A percentile compares a stretch with the other conserved stretches of the same genome.
Conservation (phyloP, 345 rosid genomes). For the Ceriops decandra region DNA sequence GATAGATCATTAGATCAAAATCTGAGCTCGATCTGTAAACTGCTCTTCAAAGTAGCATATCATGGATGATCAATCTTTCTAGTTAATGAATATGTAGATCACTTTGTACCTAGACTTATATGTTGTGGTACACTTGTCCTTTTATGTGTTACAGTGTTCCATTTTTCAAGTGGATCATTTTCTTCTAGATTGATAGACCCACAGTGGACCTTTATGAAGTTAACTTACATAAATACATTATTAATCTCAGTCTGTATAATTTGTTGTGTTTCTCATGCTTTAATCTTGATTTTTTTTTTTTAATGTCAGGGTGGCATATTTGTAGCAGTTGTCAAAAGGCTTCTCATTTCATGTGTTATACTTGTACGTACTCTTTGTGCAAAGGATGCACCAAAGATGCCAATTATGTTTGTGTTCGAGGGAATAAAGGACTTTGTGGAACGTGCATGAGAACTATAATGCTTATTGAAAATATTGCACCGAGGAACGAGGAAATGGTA, state of each 20-base stretch:
- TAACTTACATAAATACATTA: background rate
- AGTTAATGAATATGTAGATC: background rate
- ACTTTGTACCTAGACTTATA: background rate
- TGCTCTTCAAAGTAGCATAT: background rate
- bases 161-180: background rate
- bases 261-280: background rate
- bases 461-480: conserved; percentile 71
- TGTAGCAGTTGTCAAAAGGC: conserved; percentile 81
- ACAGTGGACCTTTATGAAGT: background rate
- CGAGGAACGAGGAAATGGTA: conserved; percentile 63
- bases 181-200: background rate
- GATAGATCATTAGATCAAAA: background rate
- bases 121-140: background rate
- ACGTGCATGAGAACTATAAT: conserved; percentile 76
- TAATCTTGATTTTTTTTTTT: conserved; percentile 7
- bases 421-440: conserved; percentile 88
- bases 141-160: background rate
- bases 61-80: background rate
- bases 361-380: conserved; percentile 93
- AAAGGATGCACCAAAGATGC: conserved; percentile 86
- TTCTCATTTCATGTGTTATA: conserved; percentile 87
- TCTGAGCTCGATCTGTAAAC: background rate
- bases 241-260: background rate
- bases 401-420: conserved; percentile 73
- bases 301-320: conserved; percentile 83